These are phyloP conservation scores for Phaeoacremonium minimum DNA, from an alignment of 2,329 filamentous ascomycete genomes.

Conservation along the genomic window DNA sequence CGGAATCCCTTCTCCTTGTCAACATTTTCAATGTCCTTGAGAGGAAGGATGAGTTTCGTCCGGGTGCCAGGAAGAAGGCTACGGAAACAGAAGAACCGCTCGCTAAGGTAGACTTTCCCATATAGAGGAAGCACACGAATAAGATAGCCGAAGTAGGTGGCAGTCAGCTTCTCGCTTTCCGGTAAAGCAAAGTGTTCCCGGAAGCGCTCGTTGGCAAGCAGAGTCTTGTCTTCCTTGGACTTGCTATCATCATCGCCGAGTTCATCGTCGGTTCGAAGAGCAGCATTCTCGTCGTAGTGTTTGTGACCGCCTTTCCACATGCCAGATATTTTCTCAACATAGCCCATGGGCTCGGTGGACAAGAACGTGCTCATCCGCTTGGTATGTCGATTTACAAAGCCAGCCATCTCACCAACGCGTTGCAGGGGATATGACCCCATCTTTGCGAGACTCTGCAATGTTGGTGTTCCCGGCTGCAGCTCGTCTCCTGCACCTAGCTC, in stretches of 20 bases:
- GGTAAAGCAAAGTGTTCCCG: constrained; percentile 88
- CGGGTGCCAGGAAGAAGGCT: constrained; percentile 84
- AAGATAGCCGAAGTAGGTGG: constrained; percentile 90
- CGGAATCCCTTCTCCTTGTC: constrained; percentile 94
- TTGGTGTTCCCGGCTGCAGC: constrained; percentile 30
- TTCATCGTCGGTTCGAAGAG: constrained; percentile 50
- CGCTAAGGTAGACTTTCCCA: constrained; percentile 93
- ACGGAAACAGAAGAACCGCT: constrained; percentile 85
- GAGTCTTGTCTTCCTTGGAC: constrained; percentile 53
- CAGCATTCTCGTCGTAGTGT: constrained; percentile 70
- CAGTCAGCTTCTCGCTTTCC: constrained; percentile 74
- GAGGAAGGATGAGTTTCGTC: constrained; percentile 86
- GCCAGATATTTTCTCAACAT: constrained; percentile 92
- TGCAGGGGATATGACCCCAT: constrained; percentile 76
- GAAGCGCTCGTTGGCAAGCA: constrained; percentile 68
- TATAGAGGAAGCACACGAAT: constrained; percentile 87
- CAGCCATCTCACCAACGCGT: constrained; percentile 76
- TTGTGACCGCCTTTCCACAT: constrained; percentile 93
- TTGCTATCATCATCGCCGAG: constrained; percentile 56
- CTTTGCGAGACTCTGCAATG: constrained; percentile 48
- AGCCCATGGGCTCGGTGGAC: constrained; percentile 90
- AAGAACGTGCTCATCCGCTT: constrained; percentile 78
- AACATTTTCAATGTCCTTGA: constrained; percentile 88
- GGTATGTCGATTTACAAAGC: constrained; percentile 74
- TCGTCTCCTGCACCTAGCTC: constrained; percentile 17